Evolutionary conservation across 345 rosid genomes (phyloP), one percentile per base, ranked within the genome.

Genomic region (Salix viminalis): DNA sequence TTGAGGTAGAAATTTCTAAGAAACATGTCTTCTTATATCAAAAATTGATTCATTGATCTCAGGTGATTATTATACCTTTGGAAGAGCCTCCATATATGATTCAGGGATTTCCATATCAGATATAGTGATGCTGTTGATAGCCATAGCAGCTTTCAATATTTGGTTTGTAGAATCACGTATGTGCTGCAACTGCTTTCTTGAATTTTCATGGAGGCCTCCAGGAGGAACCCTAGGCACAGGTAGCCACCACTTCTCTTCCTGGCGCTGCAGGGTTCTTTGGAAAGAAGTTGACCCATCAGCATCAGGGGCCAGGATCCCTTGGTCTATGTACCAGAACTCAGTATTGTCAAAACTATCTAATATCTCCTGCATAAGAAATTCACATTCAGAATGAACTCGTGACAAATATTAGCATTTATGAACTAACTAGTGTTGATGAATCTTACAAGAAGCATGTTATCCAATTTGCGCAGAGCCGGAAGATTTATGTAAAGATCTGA

Each of bases 191-290:
- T 91, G 86, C 85, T 92, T 96, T 81, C 97, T 88, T 39, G 91
- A 87, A 75, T 83, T 67, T 62, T 96, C 98, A 60, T 74, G 79
- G 54, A 96, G 97, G 72, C 99, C 99, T 75, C 88, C 88, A 5
- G 88, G 85, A 72, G 94, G 93, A 62, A 96, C 92, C 19, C 92
- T 89, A 75, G 99, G 99, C 77, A 94, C 93, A 0, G 99, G 98
- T 21, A 96, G 90, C 99, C 99, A 96, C 99, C 99, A 96, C 83
- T 96, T 96, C 72, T 94, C 98, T 81, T 94, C 99, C 77, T 92
- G 99, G 54, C 99, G 97, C 81, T 88, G 97, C 79, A 96, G 86
- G 69, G 88, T 81, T 79, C 85, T 87, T 6, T 88, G 86, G 65
- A 90, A 94, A 66, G 99, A 91, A 8, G 92, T 19, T 26, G 98